These are phyloP conservation scores for Arachis monticola DNA, from an alignment of 331 rosid species.

Conservation along the genomic window DNA sequence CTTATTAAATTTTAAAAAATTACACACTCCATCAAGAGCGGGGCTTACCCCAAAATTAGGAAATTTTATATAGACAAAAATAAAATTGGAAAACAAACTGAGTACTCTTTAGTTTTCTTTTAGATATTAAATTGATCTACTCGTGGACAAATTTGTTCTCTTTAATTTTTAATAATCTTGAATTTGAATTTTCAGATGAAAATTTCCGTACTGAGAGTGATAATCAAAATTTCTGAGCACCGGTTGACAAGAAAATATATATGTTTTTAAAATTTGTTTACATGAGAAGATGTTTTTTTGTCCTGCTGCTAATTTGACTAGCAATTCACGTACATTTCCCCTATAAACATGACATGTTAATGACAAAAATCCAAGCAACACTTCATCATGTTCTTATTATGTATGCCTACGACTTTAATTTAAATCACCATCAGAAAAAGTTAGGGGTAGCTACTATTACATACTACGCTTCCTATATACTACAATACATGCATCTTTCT, in stretches of 20 bases:
- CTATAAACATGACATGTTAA: constrained; percentile 22
- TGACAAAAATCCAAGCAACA: constrained; percentile 33
- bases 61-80: too few relatives aligned
- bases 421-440: not conserved
- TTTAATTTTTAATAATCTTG: too few relatives aligned
- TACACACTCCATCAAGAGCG: too few relatives aligned
- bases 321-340: constrained; percentile 10
- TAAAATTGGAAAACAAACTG: too few relatives aligned
- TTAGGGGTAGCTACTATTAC: not conserved
- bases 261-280: constrained; percentile 11
- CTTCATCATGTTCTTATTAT: constrained; percentile 25
- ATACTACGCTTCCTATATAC: not conserved
- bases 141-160: too few relatives aligned
- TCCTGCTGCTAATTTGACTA: constrained; percentile 17
- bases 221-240: not conserved
- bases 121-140: too few relatives aligned
- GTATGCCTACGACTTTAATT: constrained; percentile 21
- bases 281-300: constrained; percentile 16
- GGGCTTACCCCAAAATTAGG: too few relatives aligned
- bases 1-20: too few relatives aligned
- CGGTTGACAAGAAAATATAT: not conserved
- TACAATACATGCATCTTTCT: not conserved
- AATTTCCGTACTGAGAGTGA: too few relatives aligned
- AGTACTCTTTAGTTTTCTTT: too few relatives aligned
- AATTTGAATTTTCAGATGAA: too few relatives aligned